Base-by-base conservation (phyloP, 2,329 filamentous ascomycete genomes). In the Calonectria leucothoes region DNA sequence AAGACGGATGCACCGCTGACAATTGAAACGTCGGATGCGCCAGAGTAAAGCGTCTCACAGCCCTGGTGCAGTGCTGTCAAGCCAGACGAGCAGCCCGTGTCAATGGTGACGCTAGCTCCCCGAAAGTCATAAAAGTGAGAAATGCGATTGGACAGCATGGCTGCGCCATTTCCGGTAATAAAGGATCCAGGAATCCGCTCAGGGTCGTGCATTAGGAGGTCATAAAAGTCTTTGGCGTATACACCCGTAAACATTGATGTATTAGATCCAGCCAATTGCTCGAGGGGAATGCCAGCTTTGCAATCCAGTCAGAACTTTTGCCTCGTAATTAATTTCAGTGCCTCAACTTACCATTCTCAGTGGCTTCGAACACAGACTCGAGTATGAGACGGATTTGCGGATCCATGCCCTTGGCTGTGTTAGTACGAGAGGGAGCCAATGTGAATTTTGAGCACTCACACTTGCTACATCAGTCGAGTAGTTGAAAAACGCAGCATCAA, bases 141-240 rank as follows among this genome's bases (percentile, higher is more conserved):
- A 27, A 74, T 52, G 11, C 72, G 69, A n/a, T 78, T 72, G 11
- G 66, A 51, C 8, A 79, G 61, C 8, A 83, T 76, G 29, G 20
- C 74, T 3, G 55, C 17, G 0, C 49, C 49, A 25, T 55, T 72
- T 0, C 75, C 75, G 0, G 70, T 71, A 0, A 67, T 71, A 6
- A 52, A 51, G 12, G 66, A 73, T 7, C 55, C 51, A 0, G 70
- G 73, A 4, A 70, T 27, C 1, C 14, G 42, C 0, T 69, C 59
- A 5, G 64, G 3, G 1, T 75, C 73, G 6, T 69, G 61, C 0
- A 61, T 37, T 0, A 71, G 1, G 0, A 42, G 45, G 0, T 67
- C 70, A 1, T 11, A 35, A 23, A 65, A 75, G 27, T 76, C 75
- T 10, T 48, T 52, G 4, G 33, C 35, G 51, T 71, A 75, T 1